Evolutionary conservation across 257 asterid species (phyloP), one percentile per base, ranked within the genome.

Genomic region (Fraxinus quadrangulata): DNA sequence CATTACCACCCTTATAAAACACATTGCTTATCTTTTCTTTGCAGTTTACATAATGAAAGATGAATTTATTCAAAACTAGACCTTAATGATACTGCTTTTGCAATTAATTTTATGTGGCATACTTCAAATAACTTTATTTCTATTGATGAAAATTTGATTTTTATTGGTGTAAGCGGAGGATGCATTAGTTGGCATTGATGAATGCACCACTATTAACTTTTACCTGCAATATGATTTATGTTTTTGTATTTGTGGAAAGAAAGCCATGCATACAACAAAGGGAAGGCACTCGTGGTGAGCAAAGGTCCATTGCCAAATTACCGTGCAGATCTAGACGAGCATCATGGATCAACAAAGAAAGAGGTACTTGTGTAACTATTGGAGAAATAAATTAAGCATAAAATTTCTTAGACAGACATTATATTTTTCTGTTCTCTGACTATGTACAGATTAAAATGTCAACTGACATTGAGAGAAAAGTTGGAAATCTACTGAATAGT

Each of bases 271-370:
- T 95, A 95, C 79, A 85, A 90, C 82, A 93, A 90, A 82, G 99
- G 99, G 78, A 93, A 86, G 87, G 90, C 90, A 79, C 98, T 95
- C 78, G 99, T 89, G 79, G 96, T 85, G 84, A 95, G 99, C 88
- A 91, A 95, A 87, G 89, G 87, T 79, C 96, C 96, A 26, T 81
- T 95, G 87, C 99, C 99, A 39, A 80, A 92, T 87, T 95, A 95
- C 82, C 94, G 98, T 84, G 98, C 98, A 42, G 99, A 95, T 88
- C 97, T 95, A 72, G 99, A 95, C 63, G 99, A 92, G 83, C 89
- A 72, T 71, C 98, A 95, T 78, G 99, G 98, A 78, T 90, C 97
- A 73, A 86, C 91, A n/a, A 90, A 88, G 85, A 90, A 89, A 78
- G 98, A 92, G 96, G 98, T 94, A 83, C 42, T 63, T 71, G 31